phyloP scores from a whole-genome alignment of 306 rosid species.

The Morella rubra region DNA sequence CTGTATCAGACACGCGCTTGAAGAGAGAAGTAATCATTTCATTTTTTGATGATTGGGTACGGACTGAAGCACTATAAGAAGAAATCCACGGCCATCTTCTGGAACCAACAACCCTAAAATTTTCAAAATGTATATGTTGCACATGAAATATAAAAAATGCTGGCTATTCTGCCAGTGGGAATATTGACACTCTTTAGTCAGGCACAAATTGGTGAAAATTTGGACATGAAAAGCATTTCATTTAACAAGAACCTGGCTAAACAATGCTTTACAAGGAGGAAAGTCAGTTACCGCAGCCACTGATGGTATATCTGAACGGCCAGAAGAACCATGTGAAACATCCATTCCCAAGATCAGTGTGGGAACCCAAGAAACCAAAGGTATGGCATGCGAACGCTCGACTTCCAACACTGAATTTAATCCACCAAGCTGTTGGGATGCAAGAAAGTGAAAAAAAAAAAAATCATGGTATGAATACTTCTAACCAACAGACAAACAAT shows the following conservation, averaged over 20 bases:
- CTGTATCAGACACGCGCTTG: slow-evolving; percentile 60
- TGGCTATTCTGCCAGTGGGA: too few relatives aligned
- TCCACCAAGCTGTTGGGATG: slow-evolving; percentile 72
- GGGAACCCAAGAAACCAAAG: slow-evolving; percentile 70
- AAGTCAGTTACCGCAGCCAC: slow-evolving; percentile 70
- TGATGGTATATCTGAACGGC: slow-evolving; percentile 81
- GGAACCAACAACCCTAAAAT: slow-evolving; percentile 84
- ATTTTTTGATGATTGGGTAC: slow-evolving; percentile 81
- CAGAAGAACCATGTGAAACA: slow-evolving; percentile 94
- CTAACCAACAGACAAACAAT: too few relatives aligned
- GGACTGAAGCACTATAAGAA: slow-evolving; percentile 76
- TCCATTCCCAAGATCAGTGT: slow-evolving; percentile 93
- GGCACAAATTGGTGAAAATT: too few relatives aligned
- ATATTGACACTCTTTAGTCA: too few relatives aligned
- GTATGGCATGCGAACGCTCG: slow-evolving; percentile 66
- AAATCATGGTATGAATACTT: too few relatives aligned
- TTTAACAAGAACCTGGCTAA: too few relatives aligned
- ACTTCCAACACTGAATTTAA: slow-evolving; percentile 68
- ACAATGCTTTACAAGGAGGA: too few relatives aligned
- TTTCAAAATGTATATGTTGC: too few relatives aligned
- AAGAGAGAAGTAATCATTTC: slow-evolving; percentile 84
- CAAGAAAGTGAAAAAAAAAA: not conserved
- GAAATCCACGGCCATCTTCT: slow-evolving; percentile 89
- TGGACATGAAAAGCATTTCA: too few relatives aligned
- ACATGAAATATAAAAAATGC: too few relatives aligned